Conservation (phyloP, 116 monocot genomes). For the Phalaenopsis hybrid region DNA sequence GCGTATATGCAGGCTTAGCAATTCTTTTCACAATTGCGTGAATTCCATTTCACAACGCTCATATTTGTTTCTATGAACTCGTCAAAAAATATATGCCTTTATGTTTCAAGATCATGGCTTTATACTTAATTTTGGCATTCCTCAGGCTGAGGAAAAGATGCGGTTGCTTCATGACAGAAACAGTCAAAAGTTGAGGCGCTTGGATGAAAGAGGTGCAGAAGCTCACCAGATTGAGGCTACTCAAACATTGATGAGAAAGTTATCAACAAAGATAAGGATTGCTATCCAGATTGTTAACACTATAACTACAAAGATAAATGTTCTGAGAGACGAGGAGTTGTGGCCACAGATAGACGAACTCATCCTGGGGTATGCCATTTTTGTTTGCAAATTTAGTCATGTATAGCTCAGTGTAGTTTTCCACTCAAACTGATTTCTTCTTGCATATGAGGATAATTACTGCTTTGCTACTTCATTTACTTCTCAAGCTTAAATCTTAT, state of each 20-base stretch:
- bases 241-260: conserved; percentile 43
- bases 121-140: conserved; percentile 1
- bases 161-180: conserved; percentile 49
- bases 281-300: conserved; percentile 66
- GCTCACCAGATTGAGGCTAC: conserved; percentile 40
- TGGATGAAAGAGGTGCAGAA: conserved; percentile 71
- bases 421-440: neutral
- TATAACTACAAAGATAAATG: conserved; percentile 67
- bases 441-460: neutral
- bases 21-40: neutral
- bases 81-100: no score
- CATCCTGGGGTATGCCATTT: conserved; percentile 56
- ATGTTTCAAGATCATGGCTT: no score
- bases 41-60: no score
- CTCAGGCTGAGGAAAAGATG: conserved; percentile 74
- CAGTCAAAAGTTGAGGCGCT: conserved; percentile 26
- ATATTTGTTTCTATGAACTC: no score
- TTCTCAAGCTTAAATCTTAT: neutral
- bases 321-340: conserved; percentile 80
- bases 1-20: no score
- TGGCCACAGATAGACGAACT: conserved; percentile 74
- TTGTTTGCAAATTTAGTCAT: neutral
- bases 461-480: neutral
- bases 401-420: neutral
- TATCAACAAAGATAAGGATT: conserved; percentile 67